A percentile compares a stretch with the other conserved stretches of the same genome.
phyloP scores from a whole-genome alignment of 768 basidiomycete species.

The Lentinula aciculospora region DNA sequence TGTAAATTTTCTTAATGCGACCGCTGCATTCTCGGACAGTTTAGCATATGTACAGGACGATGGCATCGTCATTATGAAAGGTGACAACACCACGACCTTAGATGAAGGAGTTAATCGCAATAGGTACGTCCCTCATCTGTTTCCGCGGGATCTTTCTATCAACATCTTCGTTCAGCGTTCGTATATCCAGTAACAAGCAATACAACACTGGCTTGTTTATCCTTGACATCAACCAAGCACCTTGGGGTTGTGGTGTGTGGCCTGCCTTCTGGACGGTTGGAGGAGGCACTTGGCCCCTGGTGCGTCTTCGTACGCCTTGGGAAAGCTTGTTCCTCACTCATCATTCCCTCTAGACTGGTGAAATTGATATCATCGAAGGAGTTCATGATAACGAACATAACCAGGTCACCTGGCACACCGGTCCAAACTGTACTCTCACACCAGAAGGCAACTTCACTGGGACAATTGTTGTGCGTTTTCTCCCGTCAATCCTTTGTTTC shows the following conservation, averaged over 20 bases:
- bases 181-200: conserved; percentile 57
- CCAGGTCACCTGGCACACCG: conserved; percentile 79
- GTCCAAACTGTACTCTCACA: conserved; percentile 57
- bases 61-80: conserved; percentile 68
- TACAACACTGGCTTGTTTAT: conserved; percentile 82
- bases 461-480: conserved; percentile 46
- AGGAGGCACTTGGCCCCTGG: conserved; percentile 55
- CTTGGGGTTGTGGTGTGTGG: conserved; percentile 88
- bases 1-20: conserved; percentile 64
- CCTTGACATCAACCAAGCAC: conserved; percentile 77
- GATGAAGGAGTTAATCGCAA: conserved; percentile 47
- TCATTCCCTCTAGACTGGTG: conserved; percentile 48
- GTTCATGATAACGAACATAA: conserved; percentile 83
- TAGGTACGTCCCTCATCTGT: conserved; percentile 37
- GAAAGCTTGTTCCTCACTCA: background rate
- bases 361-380: conserved; percentile 82
- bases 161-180: conserved; percentile 45
- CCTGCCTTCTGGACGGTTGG: conserved; percentile 78
- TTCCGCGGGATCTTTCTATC: background rate
- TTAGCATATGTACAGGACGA: conserved; percentile 55
- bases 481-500: background rate
- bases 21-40: conserved; percentile 43
- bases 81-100: conserved; percentile 60
- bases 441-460: conserved; percentile 56
- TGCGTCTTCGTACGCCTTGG: conserved; percentile 25